Base-by-base conservation (phyloP, 2,329 filamentous ascomycete genomes). In the Claviceps pazoutovae region DNA sequence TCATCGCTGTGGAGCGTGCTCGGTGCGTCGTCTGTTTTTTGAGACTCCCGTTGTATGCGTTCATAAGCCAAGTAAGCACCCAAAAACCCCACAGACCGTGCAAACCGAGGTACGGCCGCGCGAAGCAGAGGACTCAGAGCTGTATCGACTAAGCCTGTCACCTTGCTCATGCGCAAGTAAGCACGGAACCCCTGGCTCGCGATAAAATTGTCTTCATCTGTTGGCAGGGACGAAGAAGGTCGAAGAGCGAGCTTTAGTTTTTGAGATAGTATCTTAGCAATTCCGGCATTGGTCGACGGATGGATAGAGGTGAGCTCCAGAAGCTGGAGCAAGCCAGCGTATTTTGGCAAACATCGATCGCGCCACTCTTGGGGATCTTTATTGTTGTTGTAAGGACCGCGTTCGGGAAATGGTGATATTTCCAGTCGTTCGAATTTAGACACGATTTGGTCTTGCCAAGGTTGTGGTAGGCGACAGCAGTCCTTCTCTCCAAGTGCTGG, bases 381-480 rank as follows among this genome's bases (percentile, higher is more conserved):
- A 54, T 80, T 74, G 58, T 80, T 79, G 54, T 80, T 75, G 58
- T 80, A 80, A 19, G 76, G 74, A 4, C 77, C 78, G 56, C 77
- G 74, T 58, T 84, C 81, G 0, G 80, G 80, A 51, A 84, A 84
- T 0, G 81, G 79, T 0, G 78, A 80, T 11, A 77, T 72, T 60
- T 83, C 80, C 16, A 86, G 66, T 17, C 74, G 70, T 59, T 83
- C 78, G 57, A 91, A 87, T 56, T 81, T 83, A 56, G 77, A 76
- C 39, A 83, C 76, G 49, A 91, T 86, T 54, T 83, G 79, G 56
- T 83, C 77, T 61, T 88, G 86, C 84, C 85, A 88, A 17, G 75
- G 78, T 57, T 82, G 80, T 1, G 81, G 81, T 34, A 84, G 66
- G 14, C 64, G 67, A 57, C 79, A 79, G 30, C 68, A 71, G 51